A percentile compares a stretch with the other conserved stretches of the same genome.
phyloP scores from a whole-genome alignment of 768 basidiomycete genomes.

The Leucosporidium creatinivorum region DNA sequence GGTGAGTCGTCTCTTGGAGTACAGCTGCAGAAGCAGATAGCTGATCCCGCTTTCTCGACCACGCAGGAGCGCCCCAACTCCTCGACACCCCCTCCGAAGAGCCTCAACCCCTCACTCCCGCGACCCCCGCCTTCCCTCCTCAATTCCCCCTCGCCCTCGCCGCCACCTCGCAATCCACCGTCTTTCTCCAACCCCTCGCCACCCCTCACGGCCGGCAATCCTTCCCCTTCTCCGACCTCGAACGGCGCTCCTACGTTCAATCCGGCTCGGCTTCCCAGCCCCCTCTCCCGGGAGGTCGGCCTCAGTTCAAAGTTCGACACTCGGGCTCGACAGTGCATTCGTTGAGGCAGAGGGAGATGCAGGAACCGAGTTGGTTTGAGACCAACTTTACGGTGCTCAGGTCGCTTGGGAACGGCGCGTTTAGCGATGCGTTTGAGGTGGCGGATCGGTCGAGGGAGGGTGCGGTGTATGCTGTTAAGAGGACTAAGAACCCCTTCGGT shows the following conservation, averaged over 20 bases:
- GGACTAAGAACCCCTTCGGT: constrained; percentile 76
- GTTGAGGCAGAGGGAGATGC: constrained; percentile 24
- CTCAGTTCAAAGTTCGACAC: constrained; percentile 28
- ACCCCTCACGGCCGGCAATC: constrained; percentile 24
- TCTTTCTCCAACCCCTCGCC: constrained; percentile 9
- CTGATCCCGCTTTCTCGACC: not conserved
- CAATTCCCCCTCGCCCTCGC: constrained; percentile 5
- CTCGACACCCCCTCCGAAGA: constrained; percentile 23
- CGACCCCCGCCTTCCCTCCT: constrained; percentile 13
- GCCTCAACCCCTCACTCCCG: constrained; percentile 20
- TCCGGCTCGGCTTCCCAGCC: not conserved
- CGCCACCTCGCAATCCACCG: constrained; percentile 4
- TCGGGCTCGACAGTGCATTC: constrained; percentile 27
- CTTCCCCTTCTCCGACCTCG: constrained; percentile 24
- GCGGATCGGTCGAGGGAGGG: constrained; percentile 37
- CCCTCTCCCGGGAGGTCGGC: not conserved
- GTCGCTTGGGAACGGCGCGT: constrained; percentile 81
- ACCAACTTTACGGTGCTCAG: constrained; percentile 72
- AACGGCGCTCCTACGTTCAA: constrained; percentile 5
- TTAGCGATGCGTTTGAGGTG: constrained; percentile 81
- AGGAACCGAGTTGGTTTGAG: constrained; percentile 51
- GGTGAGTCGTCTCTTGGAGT: not conserved
- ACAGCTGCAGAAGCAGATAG: not conserved
- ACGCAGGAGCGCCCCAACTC: constrained; percentile 17
- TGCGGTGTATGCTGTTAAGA: constrained; percentile 76